Base-by-base conservation (phyloP, 352 stramenopile species). In the Sclerospora graminicola region DNA sequence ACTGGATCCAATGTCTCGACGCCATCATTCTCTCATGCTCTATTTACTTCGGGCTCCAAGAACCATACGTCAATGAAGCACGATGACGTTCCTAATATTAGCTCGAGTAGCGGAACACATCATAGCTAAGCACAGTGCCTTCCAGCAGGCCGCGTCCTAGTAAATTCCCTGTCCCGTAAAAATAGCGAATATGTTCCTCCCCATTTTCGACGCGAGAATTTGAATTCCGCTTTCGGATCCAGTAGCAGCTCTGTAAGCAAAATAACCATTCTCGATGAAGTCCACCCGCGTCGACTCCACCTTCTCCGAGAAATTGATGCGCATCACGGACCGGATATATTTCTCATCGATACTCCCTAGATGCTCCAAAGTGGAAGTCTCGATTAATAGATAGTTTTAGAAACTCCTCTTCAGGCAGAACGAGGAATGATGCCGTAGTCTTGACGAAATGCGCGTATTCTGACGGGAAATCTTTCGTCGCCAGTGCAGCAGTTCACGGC, bases 91-190 rank as follows among this genome's bases (percentile, higher is more conserved):
- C n/a, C n/a, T n/a, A n/a, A n/a, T n/a, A n/a, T n/a, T n/a, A n/a
- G n/a, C n/a, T n/a, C 99, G 59, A 98, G 96, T 28, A 99, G 61
- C 20, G 96, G 88, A 13, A 93, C 63, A 2, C 92, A 85, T 98
- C 95, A 31, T 94, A 94, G 36, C 83, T 76, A 0, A 98, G 82
- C 16, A 98, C 69, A 41, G 98, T 94, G 26, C 89, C 80, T 53
- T 98, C 96, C 1, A 89, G 43, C 20, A 88, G 51, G 16, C 69
- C 64, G 2, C 76, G 59, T 0, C 81, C 78, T 0, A 93, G 30
- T 1, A 89, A 33, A 0, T 75, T 57, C 5, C 76, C 77, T 0
- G 63, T 51, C 2, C 59, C 73, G 14, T 81, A 69, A 45, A 69
- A 84, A 47, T 84, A 80, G n/a, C 66, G 44, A 40, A 89, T 44